A percentile compares a stretch with the other conserved stretches of the same genome.
These are phyloP conservation scores for Chaetoscypha palmicola DNA, from an alignment of 2,329 filamentous ascomycete genomes.

Conservation along the genomic window DNA sequence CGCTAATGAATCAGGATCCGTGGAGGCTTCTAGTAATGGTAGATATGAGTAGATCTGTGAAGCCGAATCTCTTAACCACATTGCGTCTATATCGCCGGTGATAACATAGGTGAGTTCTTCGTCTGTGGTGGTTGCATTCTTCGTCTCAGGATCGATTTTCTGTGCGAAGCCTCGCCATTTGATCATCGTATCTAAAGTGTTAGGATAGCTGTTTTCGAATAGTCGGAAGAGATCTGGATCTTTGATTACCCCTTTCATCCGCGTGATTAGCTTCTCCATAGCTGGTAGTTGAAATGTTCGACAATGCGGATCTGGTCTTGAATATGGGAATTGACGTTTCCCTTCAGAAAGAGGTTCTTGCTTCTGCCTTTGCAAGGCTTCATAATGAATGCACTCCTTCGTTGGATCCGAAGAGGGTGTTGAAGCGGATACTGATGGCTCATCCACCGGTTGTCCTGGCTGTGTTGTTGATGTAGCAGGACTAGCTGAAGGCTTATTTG, in stretches of 20 bases:
- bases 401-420: constrained; percentile 2
- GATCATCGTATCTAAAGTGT: constrained; percentile 67
- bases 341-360: constrained; percentile 39
- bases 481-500: no score
- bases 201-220: constrained; percentile 67
- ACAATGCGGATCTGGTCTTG: constrained; percentile 68
- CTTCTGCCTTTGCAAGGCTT: constrained; percentile 17
- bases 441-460: background rate
- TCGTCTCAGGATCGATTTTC: constrained; percentile 33
- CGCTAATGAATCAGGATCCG: constrained; percentile 51
- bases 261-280: constrained; percentile 68
- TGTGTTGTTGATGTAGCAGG: background rate
- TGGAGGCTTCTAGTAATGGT: constrained; percentile 50
- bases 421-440: background rate
- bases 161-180: constrained; percentile 57
- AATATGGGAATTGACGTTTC: constrained; percentile 67
- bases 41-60: constrained; percentile 67
- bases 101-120: constrained; percentile 58
- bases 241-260: constrained; percentile 61
- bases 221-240: constrained; percentile 69
- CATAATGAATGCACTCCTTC: constrained; percentile 19
- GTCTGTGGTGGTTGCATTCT: constrained; percentile 32
- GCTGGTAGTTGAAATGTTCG: constrained; percentile 71
- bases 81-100: constrained; percentile 64
- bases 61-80: constrained; percentile 84